Percentiles rank a stretch among this genome's conserved stretches.
Conservation (phyloP, 1,284 basidiomycete species). For the Tilletiaria anomala region DNA sequence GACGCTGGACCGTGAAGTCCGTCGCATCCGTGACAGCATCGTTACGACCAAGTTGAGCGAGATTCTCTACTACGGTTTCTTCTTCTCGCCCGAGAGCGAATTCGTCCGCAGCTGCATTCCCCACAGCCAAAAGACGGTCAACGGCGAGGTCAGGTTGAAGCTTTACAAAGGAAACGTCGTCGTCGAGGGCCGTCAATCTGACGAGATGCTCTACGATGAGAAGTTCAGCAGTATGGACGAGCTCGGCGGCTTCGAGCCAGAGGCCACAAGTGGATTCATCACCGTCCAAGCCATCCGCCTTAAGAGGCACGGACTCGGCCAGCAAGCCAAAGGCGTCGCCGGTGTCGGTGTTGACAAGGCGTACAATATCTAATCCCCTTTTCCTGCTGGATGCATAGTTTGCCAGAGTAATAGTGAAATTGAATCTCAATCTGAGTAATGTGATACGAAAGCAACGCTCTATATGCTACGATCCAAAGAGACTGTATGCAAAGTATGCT, state of each 20-base stretch:
- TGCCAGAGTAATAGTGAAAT: too few relatives aligned
- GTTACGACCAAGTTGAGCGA: slow-evolving; percentile 75
- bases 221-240: slow-evolving; percentile 98
- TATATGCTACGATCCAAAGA: too few relatives aligned
- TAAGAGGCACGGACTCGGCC: slow-evolving; percentile 29
- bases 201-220: slow-evolving; percentile 83
- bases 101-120: slow-evolving; percentile 57
- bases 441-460: too few relatives aligned
- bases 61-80: slow-evolving; percentile 84
- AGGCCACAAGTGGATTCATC: slow-evolving; percentile 35
- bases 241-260: slow-evolving; percentile 75
- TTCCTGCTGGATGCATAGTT: too few relatives aligned
- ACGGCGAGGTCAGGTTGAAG: slow-evolving; percentile 76
- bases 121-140: slow-evolving; percentile 90
- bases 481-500: too few relatives aligned
- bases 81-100: slow-evolving; percentile 95
- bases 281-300: slow-evolving; percentile 35
- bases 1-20: slow-evolving; percentile 91
- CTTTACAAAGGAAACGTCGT: slow-evolving; percentile 94
- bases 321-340: slow-evolving; percentile 21
- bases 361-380: too few relatives aligned
- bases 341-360: slow-evolving; percentile 25
- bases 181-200: slow-evolving; percentile 76
- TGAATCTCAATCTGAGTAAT: too few relatives aligned
- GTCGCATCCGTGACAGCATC: slow-evolving; percentile 84